These are phyloP conservation scores for Talaromyces atroroseus DNA, from an alignment of 2,329 filamentous ascomycete genomes.

Conservation along the genomic window DNA sequence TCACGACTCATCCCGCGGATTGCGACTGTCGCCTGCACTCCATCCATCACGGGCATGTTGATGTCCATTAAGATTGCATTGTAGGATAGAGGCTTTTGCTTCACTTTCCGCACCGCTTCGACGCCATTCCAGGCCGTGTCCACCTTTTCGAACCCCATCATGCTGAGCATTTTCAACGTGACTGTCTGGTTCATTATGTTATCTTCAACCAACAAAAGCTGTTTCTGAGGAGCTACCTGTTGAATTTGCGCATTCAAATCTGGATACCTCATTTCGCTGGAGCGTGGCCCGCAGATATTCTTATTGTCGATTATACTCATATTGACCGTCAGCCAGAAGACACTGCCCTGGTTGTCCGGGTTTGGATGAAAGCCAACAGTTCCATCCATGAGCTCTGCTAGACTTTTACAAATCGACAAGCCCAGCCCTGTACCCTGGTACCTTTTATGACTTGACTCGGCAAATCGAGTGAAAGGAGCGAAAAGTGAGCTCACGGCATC, in stretches of 20 bases:
- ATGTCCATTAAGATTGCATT: slow-evolving; percentile 46
- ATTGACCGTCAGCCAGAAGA: slow-evolving; percentile 49
- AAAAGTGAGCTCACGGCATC: slow-evolving; percentile 46
- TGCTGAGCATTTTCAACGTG: slow-evolving; percentile 33
- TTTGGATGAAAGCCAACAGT: slow-evolving; percentile 44
- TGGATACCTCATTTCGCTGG: slow-evolving; percentile 16
- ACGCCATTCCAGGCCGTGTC: slow-evolving; percentile 41
- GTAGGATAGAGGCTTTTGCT: slow-evolving; percentile 39
- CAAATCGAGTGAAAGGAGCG: slow-evolving; percentile 52
- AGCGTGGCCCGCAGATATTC: slow-evolving; percentile 23
- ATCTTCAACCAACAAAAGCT: slow-evolving; percentile 38
- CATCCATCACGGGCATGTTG: slow-evolving; percentile 44
- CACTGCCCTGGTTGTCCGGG: slow-evolving; percentile 42
- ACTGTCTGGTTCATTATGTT: slow-evolving; percentile 41
- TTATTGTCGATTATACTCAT: slow-evolving; percentile 33
- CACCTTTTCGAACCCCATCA: slow-evolving; percentile 38
- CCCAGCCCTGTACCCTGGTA: slow-evolving; percentile 55
- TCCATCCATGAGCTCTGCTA: slow-evolving; percentile 54
- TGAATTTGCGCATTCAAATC: slow-evolving; percentile 24
- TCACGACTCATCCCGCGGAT: slow-evolving; percentile 37
- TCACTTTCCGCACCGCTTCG: slow-evolving; percentile 40
- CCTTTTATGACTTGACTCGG: slow-evolving; percentile 48
- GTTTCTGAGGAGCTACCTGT: slow-evolving; percentile 36
- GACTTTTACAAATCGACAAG: slow-evolving; percentile 53
- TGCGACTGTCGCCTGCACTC: slow-evolving; percentile 39